These are phyloP conservation scores for Scheffersomyces segobiensis DNA, from an alignment of 1,139 yeast species.

Conservation along the genomic window DNA sequence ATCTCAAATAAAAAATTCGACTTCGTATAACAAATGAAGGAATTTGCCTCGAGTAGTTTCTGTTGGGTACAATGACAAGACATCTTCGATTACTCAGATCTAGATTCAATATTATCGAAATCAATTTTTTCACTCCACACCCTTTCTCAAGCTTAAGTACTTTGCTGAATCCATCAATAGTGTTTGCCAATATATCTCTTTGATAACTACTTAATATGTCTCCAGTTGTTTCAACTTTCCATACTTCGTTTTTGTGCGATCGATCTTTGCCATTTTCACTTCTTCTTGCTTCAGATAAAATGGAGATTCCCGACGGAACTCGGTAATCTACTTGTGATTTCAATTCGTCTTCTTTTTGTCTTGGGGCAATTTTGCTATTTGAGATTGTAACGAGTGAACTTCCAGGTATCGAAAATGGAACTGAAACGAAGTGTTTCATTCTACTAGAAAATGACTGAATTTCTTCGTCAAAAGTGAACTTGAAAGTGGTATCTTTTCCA, in stretches of 20 bases:
- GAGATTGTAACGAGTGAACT: neutral
- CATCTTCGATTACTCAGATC: neutral
- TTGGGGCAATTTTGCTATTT: neutral
- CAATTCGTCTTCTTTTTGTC: neutral
- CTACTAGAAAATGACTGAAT: conserved; percentile 11
- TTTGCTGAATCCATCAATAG: neutral
- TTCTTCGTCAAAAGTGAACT: conserved; percentile 3
- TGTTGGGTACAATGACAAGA: neutral
- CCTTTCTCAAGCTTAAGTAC: neutral
- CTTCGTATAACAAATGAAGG: neutral
- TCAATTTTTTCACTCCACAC: neutral
- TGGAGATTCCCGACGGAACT: neutral
- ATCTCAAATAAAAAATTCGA: neutral
- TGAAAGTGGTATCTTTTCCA: conserved; percentile 4
- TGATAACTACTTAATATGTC: neutral
- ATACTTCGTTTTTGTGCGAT: neutral
- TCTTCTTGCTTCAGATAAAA: neutral
- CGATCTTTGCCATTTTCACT: neutral
- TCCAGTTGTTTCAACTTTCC: neutral
- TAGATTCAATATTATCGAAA: neutral
- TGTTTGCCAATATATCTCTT: neutral
- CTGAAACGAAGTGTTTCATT: conserved; percentile 9
- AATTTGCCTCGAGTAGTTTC: neutral
- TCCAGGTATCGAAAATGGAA: conserved; percentile 4
- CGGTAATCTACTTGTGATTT: neutral